Percentiles rank a stretch among this genome's conserved stretches.
Conservation (phyloP, 2,329 filamentous ascomycete genomes). For the Septoria petroselini region DNA sequence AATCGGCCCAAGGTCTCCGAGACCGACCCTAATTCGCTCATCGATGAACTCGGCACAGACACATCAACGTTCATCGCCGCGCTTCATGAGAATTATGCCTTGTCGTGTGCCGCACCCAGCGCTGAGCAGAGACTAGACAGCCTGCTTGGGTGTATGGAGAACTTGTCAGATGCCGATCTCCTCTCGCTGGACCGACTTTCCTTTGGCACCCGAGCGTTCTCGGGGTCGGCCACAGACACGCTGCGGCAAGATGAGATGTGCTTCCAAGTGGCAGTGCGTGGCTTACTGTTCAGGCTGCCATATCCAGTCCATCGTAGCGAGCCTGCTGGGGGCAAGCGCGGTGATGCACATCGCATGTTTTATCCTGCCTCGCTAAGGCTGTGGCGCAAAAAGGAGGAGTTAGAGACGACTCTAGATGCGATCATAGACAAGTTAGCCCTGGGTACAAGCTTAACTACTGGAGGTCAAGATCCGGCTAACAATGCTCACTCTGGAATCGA, state of each 20-base stretch:
- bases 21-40: constrained; percentile 62
- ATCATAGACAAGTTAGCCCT: constrained; percentile 47
- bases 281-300: constrained; percentile 79
- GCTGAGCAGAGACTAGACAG: constrained; percentile 67
- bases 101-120: constrained; percentile 69
- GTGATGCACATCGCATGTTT: constrained; percentile 81
- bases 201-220: constrained; percentile 50
- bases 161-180: constrained; percentile 82
- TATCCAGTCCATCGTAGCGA: constrained; percentile 69
- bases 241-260: constrained; percentile 90
- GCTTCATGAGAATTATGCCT: constrained; percentile 87
- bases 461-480: not conserved
- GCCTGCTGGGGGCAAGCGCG: constrained; percentile 35
- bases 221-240: constrained; percentile 61
- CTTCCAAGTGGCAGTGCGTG: constrained; percentile 85
- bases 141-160: constrained; percentile 79
- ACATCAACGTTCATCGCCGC: constrained; percentile 85
- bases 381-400: constrained; percentile 79
- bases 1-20: constrained; percentile 46
- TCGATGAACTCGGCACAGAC: constrained; percentile 91
- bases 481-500: constrained; percentile 16
- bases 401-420: constrained; percentile 68
- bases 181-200: constrained; percentile 72
- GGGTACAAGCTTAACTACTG: constrained; percentile 52
- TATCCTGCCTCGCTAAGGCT: constrained; percentile 82